Evolutionary conservation across 139 green algal species (phyloP).

Genomic region (Chlamydomonas incerta): DNA sequence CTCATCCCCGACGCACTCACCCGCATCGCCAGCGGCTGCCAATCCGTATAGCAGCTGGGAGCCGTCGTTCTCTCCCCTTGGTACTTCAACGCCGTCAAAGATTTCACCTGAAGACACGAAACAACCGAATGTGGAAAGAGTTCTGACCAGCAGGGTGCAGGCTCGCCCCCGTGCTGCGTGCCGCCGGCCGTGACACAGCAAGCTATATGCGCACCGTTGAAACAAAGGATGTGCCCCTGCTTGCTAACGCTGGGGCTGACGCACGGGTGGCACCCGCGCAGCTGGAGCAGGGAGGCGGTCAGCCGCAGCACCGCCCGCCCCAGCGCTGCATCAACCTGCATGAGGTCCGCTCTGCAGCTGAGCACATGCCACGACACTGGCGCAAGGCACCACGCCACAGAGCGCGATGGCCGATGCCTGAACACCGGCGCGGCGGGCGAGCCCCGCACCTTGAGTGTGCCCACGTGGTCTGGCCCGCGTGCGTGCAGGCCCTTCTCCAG

Average conservation of each 20-base stretch:
- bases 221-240: conserved; percentile 71
- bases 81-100: conserved; percentile 68
- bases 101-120: conserved; percentile 65
- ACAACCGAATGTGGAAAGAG: no score
- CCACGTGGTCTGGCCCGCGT: neutral
- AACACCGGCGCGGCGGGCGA: neutral
- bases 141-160: no score
- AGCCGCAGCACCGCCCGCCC: neutral
- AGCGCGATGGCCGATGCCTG: no score
- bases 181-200: no score
- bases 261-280: conserved; percentile 55
- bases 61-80: conserved; percentile 63
- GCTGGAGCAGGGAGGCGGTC: conserved; percentile 78
- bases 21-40: neutral
- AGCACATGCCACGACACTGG: no score
- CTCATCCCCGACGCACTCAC: neutral
- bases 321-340: neutral
- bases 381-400: no score
- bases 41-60: conserved; percentile 61
- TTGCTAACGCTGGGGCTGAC: conserved; percentile 12
- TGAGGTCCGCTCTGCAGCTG: no score
- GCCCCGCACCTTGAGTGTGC: neutral
- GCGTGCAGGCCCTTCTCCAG: neutral
- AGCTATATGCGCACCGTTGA: conserved; percentile 64
- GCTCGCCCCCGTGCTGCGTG: no score